Evolutionary conservation across 345 rosid species (phyloP), one percentile per base, ranked within the genome.

Genomic region (Lepidium didymum): DNA sequence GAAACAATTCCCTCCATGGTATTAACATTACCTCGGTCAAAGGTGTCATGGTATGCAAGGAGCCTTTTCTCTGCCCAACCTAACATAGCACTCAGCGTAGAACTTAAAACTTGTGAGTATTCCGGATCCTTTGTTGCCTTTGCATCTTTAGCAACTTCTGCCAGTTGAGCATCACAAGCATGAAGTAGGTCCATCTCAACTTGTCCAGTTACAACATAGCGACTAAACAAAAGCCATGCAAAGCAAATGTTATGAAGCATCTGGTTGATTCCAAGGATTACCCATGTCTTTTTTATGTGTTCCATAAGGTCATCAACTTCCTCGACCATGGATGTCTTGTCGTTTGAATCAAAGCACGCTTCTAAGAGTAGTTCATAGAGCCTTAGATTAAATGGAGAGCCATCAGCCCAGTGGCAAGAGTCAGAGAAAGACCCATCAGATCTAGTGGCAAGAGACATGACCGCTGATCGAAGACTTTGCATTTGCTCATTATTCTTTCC

Each of bases 61-160:
- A 94, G 93, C 77, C 99, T 82, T 70, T 94, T 82, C 83, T 94
- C 99, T 46, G 92, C 92, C 99, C 99, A 94, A 53, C 97, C 91
- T 79, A 94, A 49, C 59, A 91, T 85, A 31, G 97, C 82, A 83
- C 84, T 94, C 67, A 94, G 58, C 5, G 91, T 86, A 61, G 95
- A 82, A 78, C 95, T 94, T 69, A 94, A 82, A 75, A 89, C 81
- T 77, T 84, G 87, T 13, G 96, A 79, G 70, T 91, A 94, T 13
- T 85, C 90, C 1, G 93, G 86, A 86, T 94, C 99, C 67, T 89
- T 94, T 4, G 91, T 85, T 21, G 85, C 59, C 79, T 94, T 94
- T 27, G 97, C 95, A 75, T 94, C 99, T 81, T 86, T 91, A 38
- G 96, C 91, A 79, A 91, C 99, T 76, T 94, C 96, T 0, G 72